Evolutionary conservation across 2,329 filamentous ascomycete genomes (phyloP), one percentile per base, ranked within the genome.

Genomic region (Chrysosporium keratinophilum): DNA sequence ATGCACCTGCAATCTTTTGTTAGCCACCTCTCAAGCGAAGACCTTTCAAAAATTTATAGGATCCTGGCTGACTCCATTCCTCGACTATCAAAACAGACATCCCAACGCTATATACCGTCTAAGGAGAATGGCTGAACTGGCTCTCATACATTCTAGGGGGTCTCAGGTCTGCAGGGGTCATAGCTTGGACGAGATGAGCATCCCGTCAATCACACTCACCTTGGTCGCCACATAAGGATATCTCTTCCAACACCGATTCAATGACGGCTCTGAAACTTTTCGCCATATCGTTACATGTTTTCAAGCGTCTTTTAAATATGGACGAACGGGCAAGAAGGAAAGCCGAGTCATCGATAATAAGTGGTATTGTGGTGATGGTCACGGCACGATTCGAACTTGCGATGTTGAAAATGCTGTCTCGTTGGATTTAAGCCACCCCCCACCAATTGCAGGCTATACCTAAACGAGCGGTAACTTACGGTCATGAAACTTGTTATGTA

Each of bases 151-250:
- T 17, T 9, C 17, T 31, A 31, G 20, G 41, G 23, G 17, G 1
- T 23, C 6, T 20, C 3, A 20, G 31, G 44, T 5, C 39, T 41
- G 14, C 39, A 41, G 39, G 39, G 39, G 39, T 41, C n/a, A 12
- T 12, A 3, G 7, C 11, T 14, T 43, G n/a, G 33, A 15, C 23
- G 44, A 28, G 15, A 45, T 5, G 45, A 39, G 15, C 41, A 5
- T 44, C 11, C 5, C 14, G 23, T 9, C 7, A 10, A 34, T 45
- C 23, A 34, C 46, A 54, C 77, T 62, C 70, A 82, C 80, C 81
- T 73, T 76, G 71, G 50, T 73, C 72, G 58, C 80, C 79, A 59
- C 74, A 75, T 45, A 82, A 71, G 20, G 80, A 80, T 64, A 83
- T 76, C 65, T 81, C 76, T 56, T 76, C 74, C 46, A 83, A 69